Evolutionary conservation across 352 stramenopile species (phyloP), one percentile per base, ranked within the genome.

Genomic region (Phytopythium aichiense): DNA sequence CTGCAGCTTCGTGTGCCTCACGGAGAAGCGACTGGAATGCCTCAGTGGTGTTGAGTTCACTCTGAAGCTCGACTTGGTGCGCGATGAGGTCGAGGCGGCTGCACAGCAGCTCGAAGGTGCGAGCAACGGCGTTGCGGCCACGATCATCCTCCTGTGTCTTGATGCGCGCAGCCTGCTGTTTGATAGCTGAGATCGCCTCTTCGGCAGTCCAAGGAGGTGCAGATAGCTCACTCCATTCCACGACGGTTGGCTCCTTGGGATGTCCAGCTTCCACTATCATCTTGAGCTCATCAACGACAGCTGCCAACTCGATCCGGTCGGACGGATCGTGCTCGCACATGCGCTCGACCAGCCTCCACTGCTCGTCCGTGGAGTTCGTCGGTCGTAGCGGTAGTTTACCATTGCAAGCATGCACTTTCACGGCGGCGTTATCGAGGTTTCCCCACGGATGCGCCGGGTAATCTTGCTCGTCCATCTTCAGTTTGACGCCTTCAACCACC

Each of bases 121-220:
- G 23, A n/a, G 38, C 13, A 13, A 45, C 38, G 38, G 7, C 38
- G 7, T 45, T 45, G 38, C 38, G 38, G 16, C 13, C 38, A 38
- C 9, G 9, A 20, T 37, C 31, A 4, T 13, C 38, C 13, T n/a
- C 38, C n/a, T 45, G 38, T 9, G 11, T 20, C 38, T n/a, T 20
- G 13, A 45, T 20, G 38, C 11, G 38, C 38, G 16, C 11, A 45
- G 16, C 1, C 11, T n/a, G 38, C 38, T 2, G 38, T n/a, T n/a
- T 45, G 38, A 45, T 45, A 13, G 38, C 38, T n/a, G 38, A 45
- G 7, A 45, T 45, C 38, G 38, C 38, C 38, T 45, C 38, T 20
- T 20, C 13, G 11, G 13, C 16, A 45, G 38, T 45, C 13, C 1
- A 4, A 45, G 77, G 79, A 2, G 75, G 70, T 37, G 75, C 86